Evolutionary conservation across 2,329 filamentous ascomycete genomes (phyloP).

Genomic region (Fusarium albidum): DNA sequence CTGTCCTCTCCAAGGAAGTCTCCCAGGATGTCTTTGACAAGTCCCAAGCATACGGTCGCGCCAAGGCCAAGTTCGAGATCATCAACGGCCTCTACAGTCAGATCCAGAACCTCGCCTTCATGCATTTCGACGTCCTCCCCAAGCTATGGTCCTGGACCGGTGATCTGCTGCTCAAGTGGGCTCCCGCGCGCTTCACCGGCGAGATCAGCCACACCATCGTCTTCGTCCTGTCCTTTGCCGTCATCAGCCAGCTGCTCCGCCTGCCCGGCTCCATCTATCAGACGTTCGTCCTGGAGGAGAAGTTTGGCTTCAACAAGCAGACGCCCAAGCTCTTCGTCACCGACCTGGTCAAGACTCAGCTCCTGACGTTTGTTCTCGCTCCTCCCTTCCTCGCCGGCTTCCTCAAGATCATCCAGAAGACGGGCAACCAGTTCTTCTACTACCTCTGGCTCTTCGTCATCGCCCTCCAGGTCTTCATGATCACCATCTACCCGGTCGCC

Average conservation of each 20-base stretch:
- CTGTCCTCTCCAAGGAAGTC: conserved; percentile 88
- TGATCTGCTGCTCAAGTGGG: conserved; percentile 74
- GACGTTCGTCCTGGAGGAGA: conserved; percentile 95
- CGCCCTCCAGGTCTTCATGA: conserved; percentile 89
- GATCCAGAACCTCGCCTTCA: conserved; percentile 86
- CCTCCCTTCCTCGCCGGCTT: conserved; percentile 92
- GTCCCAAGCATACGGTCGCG: conserved; percentile 93
- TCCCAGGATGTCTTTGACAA: conserved; percentile 93
- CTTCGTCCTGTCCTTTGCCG: conserved; percentile 87
- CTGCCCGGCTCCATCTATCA: conserved; percentile 89
- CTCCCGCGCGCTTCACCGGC: conserved; percentile 81
- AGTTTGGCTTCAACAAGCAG: conserved; percentile 99
- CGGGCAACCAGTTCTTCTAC: conserved; percentile 95
- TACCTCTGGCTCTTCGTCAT: conserved; percentile 96
- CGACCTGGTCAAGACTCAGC: conserved; percentile 91
- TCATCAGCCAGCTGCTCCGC: conserved; percentile 81
- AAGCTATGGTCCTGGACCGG: conserved; percentile 89
- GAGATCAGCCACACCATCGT: conserved; percentile 94
- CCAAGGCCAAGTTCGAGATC: conserved; percentile 91
- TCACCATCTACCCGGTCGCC: conserved; percentile 93
- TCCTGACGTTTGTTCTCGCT: conserved; percentile 80
- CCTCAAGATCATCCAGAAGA: conserved; percentile 92
- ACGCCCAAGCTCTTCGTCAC: conserved; percentile 86
- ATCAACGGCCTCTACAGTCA: conserved; percentile 84
- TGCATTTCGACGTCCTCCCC: conserved; percentile 90